Evolutionary conservation across 176 grass and related monocot genomes (phyloP), one percentile per base, ranked within the genome.

Genomic region (Puccinellia tenuiflora): DNA sequence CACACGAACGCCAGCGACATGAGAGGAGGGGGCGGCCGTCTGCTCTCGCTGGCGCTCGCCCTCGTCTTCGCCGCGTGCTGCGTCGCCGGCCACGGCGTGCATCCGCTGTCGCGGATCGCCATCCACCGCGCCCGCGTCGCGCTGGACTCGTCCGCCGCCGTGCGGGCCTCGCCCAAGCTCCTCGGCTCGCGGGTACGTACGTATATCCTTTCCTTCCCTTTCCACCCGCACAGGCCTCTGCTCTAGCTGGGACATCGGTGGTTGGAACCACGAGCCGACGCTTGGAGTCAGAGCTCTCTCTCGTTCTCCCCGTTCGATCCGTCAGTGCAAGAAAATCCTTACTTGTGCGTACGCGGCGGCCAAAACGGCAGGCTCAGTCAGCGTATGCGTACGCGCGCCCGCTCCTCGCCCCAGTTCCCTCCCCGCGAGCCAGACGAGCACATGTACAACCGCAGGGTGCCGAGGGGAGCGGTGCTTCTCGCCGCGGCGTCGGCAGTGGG

Each of bases 101-200:
- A 97, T 78, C 95, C 92, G 60, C 88, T 97, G 35, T 90, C 95
- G 45, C 86, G 80, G 14, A 81, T 97, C 66, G 92, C 92, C 52
- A 88, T 94, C 80, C 84, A 92, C 88, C 85, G 74, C 66, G 92
- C 88, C 16, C 85, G 62, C 37, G 26, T 97, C 26, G 90, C 88
- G 18, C 42, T 94, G 5, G 81, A 94, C 35, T 40, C 83, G 39
- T 88, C 81, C 17, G 88, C 90, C 7, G 48, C 67, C 2, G 81
- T 91, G 25, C 88, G 74, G 43, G 92, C 91, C 24, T 91, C 88
- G 83, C 92, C 92, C 9, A 4, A 11, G 15, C 31, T 90, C 31
- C 90, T 97, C 38, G 88, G 95, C 22, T 21, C 83, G 6, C 57
- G 81, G 92, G 95, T 97, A 63, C 14, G 29, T 63, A n/a, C n/a